Evolutionary conservation across 192 early-diverging fungal species (phyloP).

Genomic region (Coemansia sp.): DNA sequence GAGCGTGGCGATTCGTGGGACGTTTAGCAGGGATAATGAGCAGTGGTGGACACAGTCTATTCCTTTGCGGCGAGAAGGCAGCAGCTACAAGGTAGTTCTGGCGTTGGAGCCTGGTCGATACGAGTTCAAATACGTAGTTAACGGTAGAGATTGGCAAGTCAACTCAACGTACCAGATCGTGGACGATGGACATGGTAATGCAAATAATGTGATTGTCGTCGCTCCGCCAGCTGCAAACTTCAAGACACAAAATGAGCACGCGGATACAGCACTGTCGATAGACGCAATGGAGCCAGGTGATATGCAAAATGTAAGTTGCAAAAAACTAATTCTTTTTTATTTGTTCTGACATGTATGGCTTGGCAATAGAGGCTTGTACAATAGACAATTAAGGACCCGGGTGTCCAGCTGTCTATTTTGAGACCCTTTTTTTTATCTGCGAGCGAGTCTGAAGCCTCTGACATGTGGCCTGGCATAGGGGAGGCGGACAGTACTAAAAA

Average conservation of each 20-base stretch:
- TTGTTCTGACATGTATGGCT: background rate
- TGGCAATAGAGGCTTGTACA: background rate
- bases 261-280: conserved; percentile 5
- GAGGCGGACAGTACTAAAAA: background rate
- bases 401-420: too few species aligned
- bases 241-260: background rate
- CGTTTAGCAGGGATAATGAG: conserved; percentile 20
- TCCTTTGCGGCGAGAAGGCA: conserved; percentile 12
- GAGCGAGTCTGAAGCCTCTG: conserved; percentile 4
- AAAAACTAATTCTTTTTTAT: background rate
- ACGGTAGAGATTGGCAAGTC: conserved; percentile 39
- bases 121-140: conserved; percentile 50
- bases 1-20: conserved; percentile 43
- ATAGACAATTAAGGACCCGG: background rate
- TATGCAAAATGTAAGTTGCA: background rate
- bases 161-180: conserved; percentile 24
- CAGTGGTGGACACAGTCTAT: conserved; percentile 45
- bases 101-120: conserved; percentile 34
- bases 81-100: conserved; percentile 18
- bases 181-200: conserved; percentile 35
- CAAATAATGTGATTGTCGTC: conserved; percentile 40
- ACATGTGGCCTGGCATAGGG: background rate
- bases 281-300: conserved; percentile 1
- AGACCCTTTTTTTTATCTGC: background rate
- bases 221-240: background rate